phyloP scores from a whole-genome alignment of 2,329 filamentous ascomycete genomes.

The Stagonosporopsis tanaceti region DNA sequence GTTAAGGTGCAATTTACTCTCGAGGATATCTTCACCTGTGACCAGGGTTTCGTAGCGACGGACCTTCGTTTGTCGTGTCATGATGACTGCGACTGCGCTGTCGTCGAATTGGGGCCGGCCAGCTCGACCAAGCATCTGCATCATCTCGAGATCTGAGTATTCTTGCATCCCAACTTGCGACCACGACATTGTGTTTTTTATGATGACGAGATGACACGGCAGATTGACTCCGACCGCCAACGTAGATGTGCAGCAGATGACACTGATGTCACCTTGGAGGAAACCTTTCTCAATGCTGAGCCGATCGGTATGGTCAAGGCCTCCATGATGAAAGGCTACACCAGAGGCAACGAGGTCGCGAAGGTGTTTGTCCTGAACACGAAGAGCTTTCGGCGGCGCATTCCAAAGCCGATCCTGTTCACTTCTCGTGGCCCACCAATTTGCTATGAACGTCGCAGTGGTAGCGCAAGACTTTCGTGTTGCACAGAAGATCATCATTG shows the following conservation, averaged over 20 bases:
- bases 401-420: constrained; percentile 69
- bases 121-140: constrained; percentile 89
- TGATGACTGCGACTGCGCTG: constrained; percentile 78
- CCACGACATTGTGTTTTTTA: constrained; percentile 77
- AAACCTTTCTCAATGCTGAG: constrained; percentile 72
- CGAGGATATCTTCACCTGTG: constrained; percentile 74
- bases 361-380: constrained; percentile 67
- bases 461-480: constrained; percentile 74
- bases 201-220: constrained; percentile 81
- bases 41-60: constrained; percentile 76
- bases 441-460: constrained; percentile 73
- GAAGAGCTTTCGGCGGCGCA: constrained; percentile 60
- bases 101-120: constrained; percentile 84
- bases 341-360: constrained; percentile 64
- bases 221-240: constrained; percentile 84
- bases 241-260: constrained; percentile 89
- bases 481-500: constrained; percentile 84
- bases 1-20: constrained; percentile 80
- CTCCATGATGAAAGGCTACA: constrained; percentile 85
- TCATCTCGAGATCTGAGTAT: constrained; percentile 82
- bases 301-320: constrained; percentile 71
- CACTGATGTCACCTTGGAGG: constrained; percentile 72
- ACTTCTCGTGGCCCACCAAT: constrained; percentile 67
- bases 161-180: constrained; percentile 67
- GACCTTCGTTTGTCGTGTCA: constrained; percentile 73